A percentile compares a stretch with the other conserved stretches of the same genome.
These are phyloP conservation scores for Emydomyces testavorans DNA, from an alignment of 2,329 filamentous ascomycete species.

Conservation along the genomic window DNA sequence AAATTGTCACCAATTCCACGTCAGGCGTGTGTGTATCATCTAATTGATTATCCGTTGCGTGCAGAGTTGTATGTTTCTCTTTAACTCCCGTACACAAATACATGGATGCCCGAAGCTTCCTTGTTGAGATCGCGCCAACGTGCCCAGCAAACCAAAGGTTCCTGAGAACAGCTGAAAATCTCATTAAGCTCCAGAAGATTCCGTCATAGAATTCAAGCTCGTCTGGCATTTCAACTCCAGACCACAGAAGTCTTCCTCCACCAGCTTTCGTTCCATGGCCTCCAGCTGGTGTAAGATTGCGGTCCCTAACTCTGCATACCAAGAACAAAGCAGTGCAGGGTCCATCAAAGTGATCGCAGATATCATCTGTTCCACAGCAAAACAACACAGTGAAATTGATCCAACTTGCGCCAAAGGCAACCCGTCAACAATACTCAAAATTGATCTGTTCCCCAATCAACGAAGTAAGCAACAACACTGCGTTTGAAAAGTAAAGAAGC, in stretches of 20 bases:
- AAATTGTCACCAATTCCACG: too few species aligned
- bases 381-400: background rate
- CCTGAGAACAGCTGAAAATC: background rate
- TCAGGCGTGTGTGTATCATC: too few species aligned
- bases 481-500: background rate
- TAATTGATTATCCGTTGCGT: too few species aligned
- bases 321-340: background rate
- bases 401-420: background rate
- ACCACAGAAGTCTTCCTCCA: too few species aligned
- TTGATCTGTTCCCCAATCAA: slow-evolving; percentile 10
- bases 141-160: background rate
- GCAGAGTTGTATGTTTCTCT: too few species aligned
- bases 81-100: too few species aligned
- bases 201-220: background rate
- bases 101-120: too few species aligned
- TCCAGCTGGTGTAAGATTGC: too few species aligned
- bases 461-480: background rate
- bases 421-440: slow-evolving; percentile 7
- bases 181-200: background rate
- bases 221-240: too few species aligned
- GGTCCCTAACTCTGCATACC: background rate
- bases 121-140: background rate
- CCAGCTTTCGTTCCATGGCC: too few species aligned
- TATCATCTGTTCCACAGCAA: slow-evolving; percentile 2
- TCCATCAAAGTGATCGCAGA: background rate